Percentiles rank a stretch among this genome's conserved stretches.
These are phyloP conservation scores for Suillus hirtellus DNA, from an alignment of 768 basidiomycete genomes.

Conservation along the genomic window DNA sequence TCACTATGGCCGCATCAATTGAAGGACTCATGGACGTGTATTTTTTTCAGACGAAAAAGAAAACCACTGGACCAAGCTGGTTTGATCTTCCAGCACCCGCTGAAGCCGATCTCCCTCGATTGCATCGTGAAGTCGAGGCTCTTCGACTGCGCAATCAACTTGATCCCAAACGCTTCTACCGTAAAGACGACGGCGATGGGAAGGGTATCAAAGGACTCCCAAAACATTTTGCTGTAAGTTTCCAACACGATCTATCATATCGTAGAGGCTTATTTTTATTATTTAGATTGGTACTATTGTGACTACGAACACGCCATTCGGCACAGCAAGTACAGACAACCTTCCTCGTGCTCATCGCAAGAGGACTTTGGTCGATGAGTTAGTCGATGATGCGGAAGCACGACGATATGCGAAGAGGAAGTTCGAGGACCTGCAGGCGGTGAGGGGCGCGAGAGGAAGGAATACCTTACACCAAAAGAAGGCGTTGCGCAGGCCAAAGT, in stretches of 20 bases:
- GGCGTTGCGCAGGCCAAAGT: constrained; percentile 63
- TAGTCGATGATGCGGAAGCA: constrained; percentile 86
- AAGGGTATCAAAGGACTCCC: constrained; percentile 83
- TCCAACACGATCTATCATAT: neutral
- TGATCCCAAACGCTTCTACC: constrained; percentile 90
- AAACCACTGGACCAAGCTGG: constrained; percentile 81
- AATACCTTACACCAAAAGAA: constrained; percentile 69
- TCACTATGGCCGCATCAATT: neutral
- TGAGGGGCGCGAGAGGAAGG: constrained; percentile 66
- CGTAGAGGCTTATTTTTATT: neutral
- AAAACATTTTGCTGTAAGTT: constrained; percentile 84
- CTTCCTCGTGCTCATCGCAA: constrained; percentile 70
- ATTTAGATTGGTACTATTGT: constrained; percentile 78
- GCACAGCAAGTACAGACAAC: constrained; percentile 67
- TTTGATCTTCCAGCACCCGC: constrained; percentile 85
- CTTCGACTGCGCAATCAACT: constrained; percentile 83
- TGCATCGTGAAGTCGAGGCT: constrained; percentile 86
- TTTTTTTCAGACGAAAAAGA: constrained; percentile 54
- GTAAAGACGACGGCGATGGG: constrained; percentile 83
- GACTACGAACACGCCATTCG: constrained; percentile 70
- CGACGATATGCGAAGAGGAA: constrained; percentile 90
- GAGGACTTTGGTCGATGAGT: constrained; percentile 83
- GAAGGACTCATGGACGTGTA: neutral
- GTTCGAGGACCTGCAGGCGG: constrained; percentile 74
- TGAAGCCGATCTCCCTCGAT: constrained; percentile 74